Conservation (phyloP, 805 yeast genomes). For the Myxozyma melibiosi region DNA sequence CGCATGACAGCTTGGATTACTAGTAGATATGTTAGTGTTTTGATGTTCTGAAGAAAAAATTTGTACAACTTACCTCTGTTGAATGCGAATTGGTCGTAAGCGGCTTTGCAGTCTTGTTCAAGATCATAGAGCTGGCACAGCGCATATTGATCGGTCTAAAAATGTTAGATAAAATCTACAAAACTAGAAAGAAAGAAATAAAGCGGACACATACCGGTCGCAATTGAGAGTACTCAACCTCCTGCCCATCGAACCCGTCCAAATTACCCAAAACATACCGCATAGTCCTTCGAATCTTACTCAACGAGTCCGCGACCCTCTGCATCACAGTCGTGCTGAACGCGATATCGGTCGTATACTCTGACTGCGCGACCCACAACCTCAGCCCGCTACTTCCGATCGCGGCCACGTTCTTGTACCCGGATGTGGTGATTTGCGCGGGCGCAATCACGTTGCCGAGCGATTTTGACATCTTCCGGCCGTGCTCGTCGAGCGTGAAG, state of each 20-base stretch:
- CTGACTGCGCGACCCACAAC: constrained; percentile 86
- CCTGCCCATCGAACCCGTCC: constrained; percentile 42
- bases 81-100: constrained; percentile 64
- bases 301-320: constrained; percentile 77
- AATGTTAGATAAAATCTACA: not conserved
- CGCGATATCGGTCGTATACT: constrained; percentile 78
- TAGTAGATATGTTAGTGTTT: constrained; percentile 3
- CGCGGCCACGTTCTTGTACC: constrained; percentile 57
- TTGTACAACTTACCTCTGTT: constrained; percentile 45
- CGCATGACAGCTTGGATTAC: constrained; percentile 68
- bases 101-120: constrained; percentile 46
- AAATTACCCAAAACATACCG: constrained; percentile 81
- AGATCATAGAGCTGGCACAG: constrained; percentile 58
- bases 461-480: constrained; percentile 92
- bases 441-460: constrained; percentile 82
- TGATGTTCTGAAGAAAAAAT: too few relatives aligned
- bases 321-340: constrained; percentile 71
- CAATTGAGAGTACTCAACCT: constrained; percentile 42
- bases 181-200: not conserved
- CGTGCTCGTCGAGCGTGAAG: constrained; percentile 81
- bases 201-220: constrained; percentile 29
- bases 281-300: constrained; percentile 80
- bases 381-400: constrained; percentile 91
- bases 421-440: constrained; percentile 58
- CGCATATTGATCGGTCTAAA: constrained; percentile 57